Conservation (phyloP, 495 filamentous ascomycete species). For the Penicillium pancosmium region DNA sequence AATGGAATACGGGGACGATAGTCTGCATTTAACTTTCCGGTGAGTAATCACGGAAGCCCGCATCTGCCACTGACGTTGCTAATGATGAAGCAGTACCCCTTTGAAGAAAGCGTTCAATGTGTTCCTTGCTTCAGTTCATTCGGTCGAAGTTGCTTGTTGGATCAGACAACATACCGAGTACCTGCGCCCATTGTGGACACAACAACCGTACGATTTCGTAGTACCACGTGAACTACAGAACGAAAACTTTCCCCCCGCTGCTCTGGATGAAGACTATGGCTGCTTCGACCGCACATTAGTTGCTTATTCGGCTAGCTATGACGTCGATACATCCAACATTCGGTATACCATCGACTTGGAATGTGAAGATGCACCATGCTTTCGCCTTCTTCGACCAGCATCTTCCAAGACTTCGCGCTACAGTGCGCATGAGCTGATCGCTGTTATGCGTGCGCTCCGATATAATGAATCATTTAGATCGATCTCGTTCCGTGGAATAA, state of each 20-base stretch:
- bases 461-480: conserved; percentile 91
- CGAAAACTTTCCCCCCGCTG: conserved; percentile 61
- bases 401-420: conserved; percentile 61
- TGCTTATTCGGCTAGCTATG: conserved; percentile 83
- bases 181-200: conserved; percentile 83
- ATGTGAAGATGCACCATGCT: conserved; percentile 79
- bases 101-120: conserved; percentile 63
- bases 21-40: conserved; percentile 84
- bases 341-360: conserved; percentile 77
- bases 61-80: conserved; percentile 3
- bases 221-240: conserved; percentile 63
- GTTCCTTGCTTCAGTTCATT: conserved; percentile 77
- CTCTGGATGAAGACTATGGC: conserved; percentile 72
- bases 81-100: conserved; percentile 55
- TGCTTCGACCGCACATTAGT: conserved; percentile 82
- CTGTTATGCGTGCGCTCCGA: conserved; percentile 81
- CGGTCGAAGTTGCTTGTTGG: conserved; percentile 73
- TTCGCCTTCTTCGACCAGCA: conserved; percentile 73
- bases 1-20: conserved; percentile 75
- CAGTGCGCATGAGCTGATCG: conserved; percentile 72
- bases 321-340: conserved; percentile 69
- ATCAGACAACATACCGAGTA: conserved; percentile 74
- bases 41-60: conserved; percentile 36
- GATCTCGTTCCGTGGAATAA: conserved; percentile 79
- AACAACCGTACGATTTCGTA: conserved; percentile 64